Conservation (phyloP, 768 basidiomycete species). For the Solioccasus polychromus region DNA sequence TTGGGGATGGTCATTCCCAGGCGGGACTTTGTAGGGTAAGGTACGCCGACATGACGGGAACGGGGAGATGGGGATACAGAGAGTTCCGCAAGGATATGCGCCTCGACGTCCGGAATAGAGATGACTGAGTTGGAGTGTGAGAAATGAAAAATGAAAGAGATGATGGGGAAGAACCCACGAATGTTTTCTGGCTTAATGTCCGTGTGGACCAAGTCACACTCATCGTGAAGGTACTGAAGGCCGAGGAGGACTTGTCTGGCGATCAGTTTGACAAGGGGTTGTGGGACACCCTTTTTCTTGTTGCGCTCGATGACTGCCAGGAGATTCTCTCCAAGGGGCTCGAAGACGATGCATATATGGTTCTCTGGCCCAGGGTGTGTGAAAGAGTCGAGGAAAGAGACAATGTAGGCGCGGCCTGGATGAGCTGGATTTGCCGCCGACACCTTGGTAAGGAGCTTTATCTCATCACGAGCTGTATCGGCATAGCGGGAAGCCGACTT, state of each 20-base stretch:
- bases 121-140: constrained; percentile 51
- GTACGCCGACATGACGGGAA: constrained; percentile 79
- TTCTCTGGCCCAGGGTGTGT: constrained; percentile 69
- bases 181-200: constrained; percentile 97
- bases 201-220: constrained; percentile 90
- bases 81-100: constrained; percentile 68
- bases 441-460: constrained; percentile 82
- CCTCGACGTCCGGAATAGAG: constrained; percentile 76
- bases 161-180: constrained; percentile 51
- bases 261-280: constrained; percentile 79
- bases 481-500: constrained; percentile 95
- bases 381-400: constrained; percentile 91
- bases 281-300: constrained; percentile 82
- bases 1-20: constrained; percentile 61
- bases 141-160: constrained; percentile 14
- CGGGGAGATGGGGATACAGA: constrained; percentile 67
- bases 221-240: constrained; percentile 88
- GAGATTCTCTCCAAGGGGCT: constrained; percentile 79
- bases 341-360: constrained; percentile 91
- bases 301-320: constrained; percentile 72
- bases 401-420: constrained; percentile 75
- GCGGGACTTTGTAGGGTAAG: constrained; percentile 61
- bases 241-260: constrained; percentile 85
- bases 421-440: constrained; percentile 69
- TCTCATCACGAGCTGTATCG: constrained; percentile 95